These are phyloP conservation scores for Dictyophora rubrovolvata DNA, from an alignment of 768 basidiomycete genomes.

Conservation along the genomic window DNA sequence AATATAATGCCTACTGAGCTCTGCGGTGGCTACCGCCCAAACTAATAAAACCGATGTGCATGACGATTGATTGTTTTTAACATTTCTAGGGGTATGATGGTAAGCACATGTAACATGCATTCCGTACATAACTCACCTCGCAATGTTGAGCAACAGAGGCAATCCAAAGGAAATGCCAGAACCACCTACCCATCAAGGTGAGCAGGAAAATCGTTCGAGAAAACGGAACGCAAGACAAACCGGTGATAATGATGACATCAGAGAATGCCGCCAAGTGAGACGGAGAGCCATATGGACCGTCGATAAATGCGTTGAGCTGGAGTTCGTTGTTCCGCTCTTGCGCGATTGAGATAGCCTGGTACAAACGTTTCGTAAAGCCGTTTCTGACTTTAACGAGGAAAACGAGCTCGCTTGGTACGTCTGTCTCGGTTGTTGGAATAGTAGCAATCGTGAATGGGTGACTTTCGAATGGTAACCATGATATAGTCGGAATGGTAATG, in stretches of 20 bases:
- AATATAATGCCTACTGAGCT: not conserved
- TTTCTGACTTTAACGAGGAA: conserved; percentile 50
- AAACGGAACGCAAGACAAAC: not conserved
- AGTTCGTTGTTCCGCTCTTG: not conserved
- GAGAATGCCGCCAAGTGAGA: not conserved
- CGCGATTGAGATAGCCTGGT: conserved; percentile 15
- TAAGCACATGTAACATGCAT: not conserved
- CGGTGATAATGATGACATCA: not conserved
- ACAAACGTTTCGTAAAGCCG: conserved; percentile 49
- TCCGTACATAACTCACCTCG: not conserved
- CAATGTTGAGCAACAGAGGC: not conserved
- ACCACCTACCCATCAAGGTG: not conserved
- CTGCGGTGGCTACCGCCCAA: not conserved
- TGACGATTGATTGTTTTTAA: not conserved
- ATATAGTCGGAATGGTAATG: conserved; percentile 39
- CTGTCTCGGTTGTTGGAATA: conserved; percentile 6
- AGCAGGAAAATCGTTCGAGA: too few relatives aligned
- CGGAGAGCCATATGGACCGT: not conserved
- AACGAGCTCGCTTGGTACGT: conserved; percentile 26
- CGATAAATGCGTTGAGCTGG: not conserved
- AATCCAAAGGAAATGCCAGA: not conserved
- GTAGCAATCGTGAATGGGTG: conserved; percentile 57
- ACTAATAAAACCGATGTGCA: not conserved
- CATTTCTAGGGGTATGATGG: not conserved
- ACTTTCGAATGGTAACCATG: conserved; percentile 35